These are phyloP conservation scores for Schwanniomyces sp. DNA, from an alignment of 805 yeast species.

Conservation along the genomic window DNA sequence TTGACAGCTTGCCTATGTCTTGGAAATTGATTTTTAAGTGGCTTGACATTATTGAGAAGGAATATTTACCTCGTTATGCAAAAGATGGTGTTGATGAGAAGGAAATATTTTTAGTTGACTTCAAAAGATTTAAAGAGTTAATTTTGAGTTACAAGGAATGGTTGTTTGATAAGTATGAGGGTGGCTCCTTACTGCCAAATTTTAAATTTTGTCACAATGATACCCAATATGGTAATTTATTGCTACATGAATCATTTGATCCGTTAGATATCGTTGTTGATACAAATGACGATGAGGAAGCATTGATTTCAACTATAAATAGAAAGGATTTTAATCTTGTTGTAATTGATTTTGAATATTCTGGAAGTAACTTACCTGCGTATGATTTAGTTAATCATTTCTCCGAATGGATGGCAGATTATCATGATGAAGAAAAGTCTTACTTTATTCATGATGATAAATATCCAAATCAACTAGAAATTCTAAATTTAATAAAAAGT, in stretches of 20 bases:
- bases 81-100: slow-evolving; percentile 31
- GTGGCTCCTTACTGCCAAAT: slow-evolving; percentile 40
- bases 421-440: slow-evolving; percentile 56
- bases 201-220: slow-evolving; percentile 93
- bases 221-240: slow-evolving; percentile 91
- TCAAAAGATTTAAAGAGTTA: slow-evolving; percentile 49
- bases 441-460: slow-evolving; percentile 53
- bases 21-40: slow-evolving; percentile 76
- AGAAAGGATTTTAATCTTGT: slow-evolving; percentile 57
- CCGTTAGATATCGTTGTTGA: slow-evolving; percentile 37
- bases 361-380: slow-evolving; percentile 88
- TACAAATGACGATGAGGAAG: slow-evolving; percentile 5
- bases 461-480: slow-evolving; percentile 71
- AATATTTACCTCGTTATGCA: slow-evolving; percentile 38
- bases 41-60: slow-evolving; percentile 47
- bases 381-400: slow-evolving; percentile 92
- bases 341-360: slow-evolving; percentile 95
- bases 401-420: slow-evolving; percentile 96
- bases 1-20: slow-evolving; percentile 55
- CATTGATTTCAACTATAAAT: slow-evolving; percentile 27
- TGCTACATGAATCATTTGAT: slow-evolving; percentile 60
- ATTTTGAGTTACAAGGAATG: slow-evolving; percentile 58
- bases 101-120: slow-evolving; percentile 44
- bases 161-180: slow-evolving; percentile 54
- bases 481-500: slow-evolving; percentile 69